Evolutionary conservation across 306 rosid species (phyloP), one percentile per base, ranked within the genome.

Genomic region (Sicyos baderoa): DNA sequence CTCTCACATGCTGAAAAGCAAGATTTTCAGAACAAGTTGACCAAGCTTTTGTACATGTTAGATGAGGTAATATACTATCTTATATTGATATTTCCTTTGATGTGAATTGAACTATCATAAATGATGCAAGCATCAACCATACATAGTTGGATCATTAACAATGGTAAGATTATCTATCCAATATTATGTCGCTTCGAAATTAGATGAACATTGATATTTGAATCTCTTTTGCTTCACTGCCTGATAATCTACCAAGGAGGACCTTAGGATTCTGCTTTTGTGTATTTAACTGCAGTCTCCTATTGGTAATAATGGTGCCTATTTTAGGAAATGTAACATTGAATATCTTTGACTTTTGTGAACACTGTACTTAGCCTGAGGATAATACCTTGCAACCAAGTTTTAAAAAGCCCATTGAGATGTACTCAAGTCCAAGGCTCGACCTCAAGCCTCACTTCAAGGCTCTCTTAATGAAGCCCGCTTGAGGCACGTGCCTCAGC

Each of bases 1-100:
- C 88, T 87, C 79, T 82, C 93, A n/a, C 84, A 80, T 77, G 81
- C 85, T 22, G 91, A 89, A 79, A 89, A 79, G 70, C 93, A 87
- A 77, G 93, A 87, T 66, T 75, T 89, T 56, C 89, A 89, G 82
- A 82, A 82, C 81, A 85, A 85, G 79, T 74, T 89, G 75, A 77
- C 93, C 4, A 89, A 85, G 77, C 90, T 89, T 54, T 57, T 87
- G 45, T 83, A 90, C n/a, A 89, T 89, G 87, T 74, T 81, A 75
- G 96, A 87, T 49, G 93, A 89, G 96, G 93, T 89, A 85, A 61
- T 52, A 55, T 73, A 61, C 48, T 40, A 1, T 18, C 42, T 42
- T 29, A 25, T 57, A 12, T 48, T 29, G 73, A 51, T 37, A 37
- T 49, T 54, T 48, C n/a, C 7, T 61, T 70, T 27, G 2, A 0